Percentiles rank a stretch among this genome's conserved stretches.
Evolutionary conservation across 2,329 filamentous ascomycete species (phyloP).

Genomic region (Chalaropsis ovoidea): DNA sequence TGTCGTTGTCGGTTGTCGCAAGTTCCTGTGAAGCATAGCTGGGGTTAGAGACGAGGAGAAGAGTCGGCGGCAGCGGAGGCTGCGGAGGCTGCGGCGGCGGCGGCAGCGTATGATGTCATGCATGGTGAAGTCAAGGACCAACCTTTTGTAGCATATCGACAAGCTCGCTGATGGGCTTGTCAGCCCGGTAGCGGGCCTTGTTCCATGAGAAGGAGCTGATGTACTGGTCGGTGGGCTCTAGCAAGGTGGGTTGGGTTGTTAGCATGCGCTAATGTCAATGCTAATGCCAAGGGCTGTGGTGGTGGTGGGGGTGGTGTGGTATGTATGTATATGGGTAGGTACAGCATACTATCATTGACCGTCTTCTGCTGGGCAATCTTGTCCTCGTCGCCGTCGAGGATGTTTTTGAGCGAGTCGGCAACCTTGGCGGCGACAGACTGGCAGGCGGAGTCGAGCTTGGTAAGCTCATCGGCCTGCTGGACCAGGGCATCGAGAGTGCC

Average conservation of each 20-base stretch:
- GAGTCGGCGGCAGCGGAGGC: too few relatives aligned
- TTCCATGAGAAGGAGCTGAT: constrained; percentile 88
- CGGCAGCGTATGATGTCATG: neutral
- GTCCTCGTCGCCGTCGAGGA: constrained; percentile 75
- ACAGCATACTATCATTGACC: constrained; percentile 75
- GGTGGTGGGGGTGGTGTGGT: too few relatives aligned
- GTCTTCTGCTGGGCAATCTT: constrained; percentile 79
- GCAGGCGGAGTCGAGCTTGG: constrained; percentile 73
- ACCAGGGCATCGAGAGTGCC: constrained; percentile 90
- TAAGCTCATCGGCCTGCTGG: constrained; percentile 88
- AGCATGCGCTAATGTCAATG: neutral
- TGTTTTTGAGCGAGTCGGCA: constrained; percentile 67
- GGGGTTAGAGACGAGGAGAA: neutral
- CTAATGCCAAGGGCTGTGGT: neutral
- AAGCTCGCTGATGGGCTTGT: constrained; percentile 79
- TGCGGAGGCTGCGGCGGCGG: too few relatives aligned
- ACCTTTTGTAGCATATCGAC: constrained; percentile 85
- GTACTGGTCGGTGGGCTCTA: constrained; percentile 94
- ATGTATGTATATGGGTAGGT: neutral
- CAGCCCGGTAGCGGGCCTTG: constrained; percentile 90
- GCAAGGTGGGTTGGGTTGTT: constrained; percentile 10
- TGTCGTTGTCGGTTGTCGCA: constrained; percentile 84
- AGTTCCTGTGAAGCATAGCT: constrained; percentile 53
- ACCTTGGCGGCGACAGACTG: constrained; percentile 80
- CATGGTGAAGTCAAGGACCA: constrained; percentile 6